Evolutionary conservation across 345 rosid genomes (phyloP).

Genomic region (Combretum micranthum): DNA sequence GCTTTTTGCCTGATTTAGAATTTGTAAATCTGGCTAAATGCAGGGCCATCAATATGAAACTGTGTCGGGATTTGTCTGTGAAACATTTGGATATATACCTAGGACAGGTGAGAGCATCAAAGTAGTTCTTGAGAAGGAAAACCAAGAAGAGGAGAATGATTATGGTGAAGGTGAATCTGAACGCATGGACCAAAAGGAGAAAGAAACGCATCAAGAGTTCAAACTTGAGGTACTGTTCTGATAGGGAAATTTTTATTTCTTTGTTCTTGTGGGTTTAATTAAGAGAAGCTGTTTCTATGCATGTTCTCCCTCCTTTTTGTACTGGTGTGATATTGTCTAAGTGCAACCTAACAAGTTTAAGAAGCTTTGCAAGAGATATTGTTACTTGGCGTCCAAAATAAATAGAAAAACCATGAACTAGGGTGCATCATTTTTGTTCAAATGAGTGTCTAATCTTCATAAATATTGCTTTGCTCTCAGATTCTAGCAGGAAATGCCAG

Average conservation of each 20-base stretch:
- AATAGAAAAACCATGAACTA: neutral
- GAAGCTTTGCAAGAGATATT: too few species aligned
- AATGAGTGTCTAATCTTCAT: constrained; percentile 6
- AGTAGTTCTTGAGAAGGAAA: constrained; percentile 74
- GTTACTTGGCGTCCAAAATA: neutral
- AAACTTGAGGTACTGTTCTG: constrained; percentile 67
- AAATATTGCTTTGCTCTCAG: constrained; percentile 28
- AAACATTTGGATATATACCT: constrained; percentile 96
- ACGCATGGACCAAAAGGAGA: constrained; percentile 37
- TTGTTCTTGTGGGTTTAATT: too few species aligned
- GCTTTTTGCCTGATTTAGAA: neutral
- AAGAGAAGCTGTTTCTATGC: too few species aligned
- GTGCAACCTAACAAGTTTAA: too few species aligned
- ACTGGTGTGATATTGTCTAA: too few species aligned
- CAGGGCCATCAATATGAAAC: constrained; percentile 99
- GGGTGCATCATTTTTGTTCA: neutral
- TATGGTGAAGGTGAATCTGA: constrained; percentile 58
- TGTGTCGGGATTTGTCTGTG: constrained; percentile 92
- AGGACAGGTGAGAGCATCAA: constrained; percentile 87
- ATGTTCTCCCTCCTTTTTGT: too few species aligned
- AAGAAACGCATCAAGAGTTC: constrained; percentile 66
- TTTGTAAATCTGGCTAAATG: constrained; percentile 6
- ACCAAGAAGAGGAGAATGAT: constrained; percentile 61
- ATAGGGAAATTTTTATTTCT: constrained; percentile 1
- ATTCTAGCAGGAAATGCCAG: constrained; percentile 94